Evolutionary conservation across 1,284 basidiomycete genomes (phyloP).

Genomic region (Gomphus bonarii): DNA sequence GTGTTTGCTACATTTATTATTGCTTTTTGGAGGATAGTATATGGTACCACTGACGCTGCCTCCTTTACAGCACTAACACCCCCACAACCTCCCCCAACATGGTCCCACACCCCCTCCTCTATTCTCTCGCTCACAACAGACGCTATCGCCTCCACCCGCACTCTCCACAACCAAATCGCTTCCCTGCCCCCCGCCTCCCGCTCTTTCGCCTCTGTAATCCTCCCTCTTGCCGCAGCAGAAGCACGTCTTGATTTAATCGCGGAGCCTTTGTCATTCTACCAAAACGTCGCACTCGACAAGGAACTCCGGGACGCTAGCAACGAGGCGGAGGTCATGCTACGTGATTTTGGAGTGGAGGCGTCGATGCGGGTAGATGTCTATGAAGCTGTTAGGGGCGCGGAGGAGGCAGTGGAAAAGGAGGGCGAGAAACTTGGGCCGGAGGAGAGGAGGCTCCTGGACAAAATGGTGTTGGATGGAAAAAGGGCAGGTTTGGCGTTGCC

Average conservation of each 20-base stretch:
- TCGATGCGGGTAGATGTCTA: conserved; percentile 74
- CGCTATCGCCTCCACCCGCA: conserved; percentile 46
- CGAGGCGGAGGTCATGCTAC: conserved; percentile 55
- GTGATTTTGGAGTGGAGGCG: conserved; percentile 58
- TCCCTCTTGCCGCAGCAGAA: conserved; percentile 48
- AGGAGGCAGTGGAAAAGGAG: conserved; percentile 41
- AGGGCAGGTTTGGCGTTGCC: conserved; percentile 66
- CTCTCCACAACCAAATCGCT: conserved; percentile 50
- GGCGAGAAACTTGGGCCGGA: conserved; percentile 51
- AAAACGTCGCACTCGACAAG: conserved; percentile 65
- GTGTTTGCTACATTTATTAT: background rate
- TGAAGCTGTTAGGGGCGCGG: conserved; percentile 56
- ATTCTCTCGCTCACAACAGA: conserved; percentile 49
- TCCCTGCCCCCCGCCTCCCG: conserved; percentile 47
- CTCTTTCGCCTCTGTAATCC: conserved; percentile 27
- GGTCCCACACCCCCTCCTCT: conserved; percentile 59
- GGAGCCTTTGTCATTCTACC: conserved; percentile 65
- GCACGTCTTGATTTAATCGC: conserved; percentile 37
- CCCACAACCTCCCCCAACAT: conserved; percentile 56
- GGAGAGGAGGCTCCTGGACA: conserved; percentile 62
- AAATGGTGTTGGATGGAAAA: conserved; percentile 68
- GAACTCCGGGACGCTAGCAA: conserved; percentile 67
- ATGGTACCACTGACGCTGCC: background rate
- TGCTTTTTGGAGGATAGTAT: background rate
- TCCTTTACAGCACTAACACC: conserved; percentile 32